A percentile compares a stretch with the other conserved stretches of the same genome.
phyloP scores from a whole-genome alignment of 441 rosid genomes.

The Mallotus repandus region DNA sequence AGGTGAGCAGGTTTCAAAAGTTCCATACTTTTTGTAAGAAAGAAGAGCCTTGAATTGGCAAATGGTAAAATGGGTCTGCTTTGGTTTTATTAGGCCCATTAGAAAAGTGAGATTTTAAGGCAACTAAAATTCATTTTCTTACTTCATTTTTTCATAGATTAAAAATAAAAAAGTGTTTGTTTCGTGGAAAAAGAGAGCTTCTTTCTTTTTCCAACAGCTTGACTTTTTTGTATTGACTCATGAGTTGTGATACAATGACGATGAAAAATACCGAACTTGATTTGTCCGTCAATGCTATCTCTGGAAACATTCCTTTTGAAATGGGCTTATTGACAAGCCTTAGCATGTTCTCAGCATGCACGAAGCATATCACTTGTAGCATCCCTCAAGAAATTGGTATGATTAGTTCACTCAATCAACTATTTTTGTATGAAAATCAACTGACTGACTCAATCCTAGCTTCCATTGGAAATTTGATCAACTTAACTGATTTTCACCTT shows the following conservation, averaged over 20 bases:
- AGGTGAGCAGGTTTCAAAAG: conserved; percentile 28
- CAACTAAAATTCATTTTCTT: background rate
- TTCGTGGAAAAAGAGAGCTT: background rate
- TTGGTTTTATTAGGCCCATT: background rate
- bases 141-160: background rate
- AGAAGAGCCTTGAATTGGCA: background rate
- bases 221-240: background rate
- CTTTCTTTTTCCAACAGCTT: background rate
- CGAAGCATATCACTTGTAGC: background rate
- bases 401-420: background rate
- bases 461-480: conserved; percentile 28
- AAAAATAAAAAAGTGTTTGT: background rate
- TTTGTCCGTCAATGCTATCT: conserved; percentile 11
- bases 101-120: conserved; percentile 8
- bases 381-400: background rate
- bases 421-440: background rate
- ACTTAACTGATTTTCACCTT: background rate
- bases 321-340: background rate
- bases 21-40: conserved; percentile 30
- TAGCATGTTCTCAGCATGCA: background rate
- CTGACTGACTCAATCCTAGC: conserved; percentile 26
- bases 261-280: too few relatives aligned
- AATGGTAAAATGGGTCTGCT: background rate
- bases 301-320: background rate
- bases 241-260: too few relatives aligned